Evolutionary conservation across 768 basidiomycete genomes (phyloP).

Genomic region (Rhodocollybia butyracea): DNA sequence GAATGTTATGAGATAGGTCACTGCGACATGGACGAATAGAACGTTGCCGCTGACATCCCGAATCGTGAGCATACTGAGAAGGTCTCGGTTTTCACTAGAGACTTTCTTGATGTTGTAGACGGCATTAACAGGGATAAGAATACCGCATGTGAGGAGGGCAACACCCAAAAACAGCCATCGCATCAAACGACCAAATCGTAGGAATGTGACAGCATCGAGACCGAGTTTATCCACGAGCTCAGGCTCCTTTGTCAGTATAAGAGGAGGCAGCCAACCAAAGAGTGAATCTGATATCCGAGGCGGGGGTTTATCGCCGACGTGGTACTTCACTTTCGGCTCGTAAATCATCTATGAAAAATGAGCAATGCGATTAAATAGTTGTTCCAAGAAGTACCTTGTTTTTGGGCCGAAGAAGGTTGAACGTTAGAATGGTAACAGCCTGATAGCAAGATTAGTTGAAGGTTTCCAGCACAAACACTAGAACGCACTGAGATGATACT

Average conservation of each 20-base stretch:
- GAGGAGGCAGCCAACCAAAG: slow-evolving; percentile 88
- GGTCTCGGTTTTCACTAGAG: slow-evolving; percentile 43
- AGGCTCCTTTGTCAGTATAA: slow-evolving; percentile 81
- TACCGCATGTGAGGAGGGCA: slow-evolving; percentile 58
- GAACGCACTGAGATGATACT: slow-evolving; percentile 60
- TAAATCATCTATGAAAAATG: slow-evolving; percentile 64
- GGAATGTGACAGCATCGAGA: slow-evolving; percentile 88
- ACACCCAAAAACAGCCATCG: slow-evolving; percentile 68
- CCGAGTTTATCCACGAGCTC: slow-evolving; percentile 86
- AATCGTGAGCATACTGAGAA: slow-evolving; percentile 81
- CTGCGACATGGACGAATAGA: slow-evolving; percentile 82
- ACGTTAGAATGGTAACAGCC: slow-evolving; percentile 67
- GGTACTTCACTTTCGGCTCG: slow-evolving; percentile 93
- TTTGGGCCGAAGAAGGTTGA: slow-evolving; percentile 84
- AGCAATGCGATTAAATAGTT: background rate
- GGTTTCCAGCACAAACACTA: background rate
- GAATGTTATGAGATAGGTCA: slow-evolving; percentile 77
- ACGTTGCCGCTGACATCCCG: slow-evolving; percentile 70
- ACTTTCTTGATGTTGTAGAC: slow-evolving; percentile 77
- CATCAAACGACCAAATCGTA: slow-evolving; percentile 87
- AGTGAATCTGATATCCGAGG: slow-evolving; percentile 80
- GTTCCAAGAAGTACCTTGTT: slow-evolving; percentile 61
- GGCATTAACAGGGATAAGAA: slow-evolving; percentile 86
- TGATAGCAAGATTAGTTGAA: slow-evolving; percentile 24
- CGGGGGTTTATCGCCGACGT: slow-evolving; percentile 70